These are phyloP conservation scores for Hawksworthiomyces lignivorus DNA, from an alignment of 2,329 filamentous ascomycete genomes.

Conservation along the genomic window DNA sequence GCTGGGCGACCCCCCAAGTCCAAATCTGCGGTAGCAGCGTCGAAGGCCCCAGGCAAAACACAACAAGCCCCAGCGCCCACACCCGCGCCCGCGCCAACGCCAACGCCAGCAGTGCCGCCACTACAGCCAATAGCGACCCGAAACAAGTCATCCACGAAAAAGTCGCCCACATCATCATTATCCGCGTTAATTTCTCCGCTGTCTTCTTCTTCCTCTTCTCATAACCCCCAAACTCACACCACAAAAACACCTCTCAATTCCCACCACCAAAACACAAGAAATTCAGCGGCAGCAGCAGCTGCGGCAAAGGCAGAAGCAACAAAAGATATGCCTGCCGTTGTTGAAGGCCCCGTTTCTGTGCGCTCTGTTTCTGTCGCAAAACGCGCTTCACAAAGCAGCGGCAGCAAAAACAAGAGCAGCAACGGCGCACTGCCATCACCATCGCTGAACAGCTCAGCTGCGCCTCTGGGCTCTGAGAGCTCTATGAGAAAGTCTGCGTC, in stretches of 20 bases:
- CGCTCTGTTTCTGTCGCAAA: constrained; percentile 9
- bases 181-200: constrained; percentile 16
- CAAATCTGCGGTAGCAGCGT: neutral
- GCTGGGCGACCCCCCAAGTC: constrained; percentile 14
- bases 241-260: constrained; percentile 1
- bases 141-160: constrained; percentile 21
- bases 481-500: constrained; percentile 20
- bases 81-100: constrained; percentile 8
- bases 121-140: constrained; percentile 22
- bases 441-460: neutral
- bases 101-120: constrained; percentile 13
- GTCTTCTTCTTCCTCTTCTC: constrained; percentile 5
- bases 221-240: constrained; percentile 2
- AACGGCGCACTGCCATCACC: constrained; percentile 3
- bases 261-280: constrained; percentile 7
- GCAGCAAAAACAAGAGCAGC: constrained; percentile 8
- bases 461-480: constrained; percentile 14
- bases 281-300: constrained; percentile 9
- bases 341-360: constrained; percentile 9
- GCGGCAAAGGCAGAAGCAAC: constrained; percentile 6
- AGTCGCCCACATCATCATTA: constrained; percentile 10
- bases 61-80: constrained; percentile 4
- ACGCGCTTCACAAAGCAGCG: constrained; percentile 10
- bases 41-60: neutral
- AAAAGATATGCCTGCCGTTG: constrained; percentile 12